Conservation (phyloP, 225 moss, liverwort and hornwort genomes). For the Neckera pumila region DNA sequence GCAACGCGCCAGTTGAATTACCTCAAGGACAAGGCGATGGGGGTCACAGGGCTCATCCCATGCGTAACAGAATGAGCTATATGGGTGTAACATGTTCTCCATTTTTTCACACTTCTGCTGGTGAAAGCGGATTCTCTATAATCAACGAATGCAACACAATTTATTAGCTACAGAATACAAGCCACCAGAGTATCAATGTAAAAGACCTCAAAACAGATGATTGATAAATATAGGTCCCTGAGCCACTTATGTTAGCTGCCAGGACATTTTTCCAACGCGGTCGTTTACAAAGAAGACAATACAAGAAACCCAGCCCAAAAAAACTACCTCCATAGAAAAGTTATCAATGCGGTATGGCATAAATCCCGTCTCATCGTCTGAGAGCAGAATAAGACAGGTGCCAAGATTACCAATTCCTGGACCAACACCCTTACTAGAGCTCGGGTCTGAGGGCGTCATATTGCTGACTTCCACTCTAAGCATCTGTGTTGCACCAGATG, state of each 20-base stretch:
- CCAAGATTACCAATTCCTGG: slow-evolving; percentile 75
- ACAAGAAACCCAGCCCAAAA: background rate
- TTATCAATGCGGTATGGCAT: slow-evolving; percentile 97
- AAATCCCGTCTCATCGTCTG: slow-evolving; percentile 92
- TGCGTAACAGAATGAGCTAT: slow-evolving; percentile 80
- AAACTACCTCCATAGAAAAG: slow-evolving; percentile 80
- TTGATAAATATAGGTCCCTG: background rate
- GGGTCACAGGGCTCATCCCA: slow-evolving; percentile 98
- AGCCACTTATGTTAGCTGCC: background rate
- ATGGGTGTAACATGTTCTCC: slow-evolving; percentile 86
- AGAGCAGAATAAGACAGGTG: slow-evolving; percentile 67
- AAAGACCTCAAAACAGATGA: background rate
- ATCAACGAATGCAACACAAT: background rate
- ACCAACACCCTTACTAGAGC: slow-evolving; percentile 47
- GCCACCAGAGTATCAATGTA: background rate
- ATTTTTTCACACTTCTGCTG: slow-evolving; percentile 90
- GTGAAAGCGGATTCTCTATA: slow-evolving; percentile 87
- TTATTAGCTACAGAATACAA: background rate
- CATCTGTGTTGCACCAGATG: slow-evolving; percentile 82
- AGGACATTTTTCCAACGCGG: background rate
- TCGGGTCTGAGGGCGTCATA: slow-evolving; percentile 44
- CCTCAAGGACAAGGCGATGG: slow-evolving; percentile 91
- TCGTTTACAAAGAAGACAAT: background rate
- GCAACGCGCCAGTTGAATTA: background rate
- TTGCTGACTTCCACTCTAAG: slow-evolving; percentile 89